Evolutionary conservation across 129 eudicot species (phyloP).

Genomic region (Flaveria brownii): DNA sequence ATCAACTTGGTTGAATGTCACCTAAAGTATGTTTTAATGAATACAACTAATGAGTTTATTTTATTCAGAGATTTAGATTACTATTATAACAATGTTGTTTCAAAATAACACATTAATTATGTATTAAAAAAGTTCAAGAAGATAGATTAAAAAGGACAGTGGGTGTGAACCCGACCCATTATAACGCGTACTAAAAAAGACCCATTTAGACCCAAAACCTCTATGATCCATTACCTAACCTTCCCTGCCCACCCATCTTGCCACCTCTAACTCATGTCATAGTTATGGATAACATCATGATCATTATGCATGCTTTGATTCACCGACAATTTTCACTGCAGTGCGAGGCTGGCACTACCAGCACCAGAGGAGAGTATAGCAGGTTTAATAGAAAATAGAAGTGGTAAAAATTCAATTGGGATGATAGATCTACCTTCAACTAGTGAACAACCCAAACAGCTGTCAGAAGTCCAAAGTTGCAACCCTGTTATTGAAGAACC

Average conservation of each 20-base stretch:
- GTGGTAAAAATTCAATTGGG: conserved; percentile 41
- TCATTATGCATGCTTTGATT: conserved; percentile 10
- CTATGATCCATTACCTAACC: neutral
- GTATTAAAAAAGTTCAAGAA: neutral
- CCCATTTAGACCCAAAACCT: neutral
- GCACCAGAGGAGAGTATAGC: conserved; percentile 75
- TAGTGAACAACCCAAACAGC: conserved; percentile 29
- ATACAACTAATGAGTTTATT: neutral
- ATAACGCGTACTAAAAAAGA: neutral
- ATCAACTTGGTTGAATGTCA: neutral
- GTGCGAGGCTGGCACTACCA: conserved; percentile 92
- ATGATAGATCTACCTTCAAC: conserved; percentile 47
- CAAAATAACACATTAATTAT: neutral
- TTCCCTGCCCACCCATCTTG: too few relatives aligned
- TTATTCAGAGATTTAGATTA: neutral
- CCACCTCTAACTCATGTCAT: neutral
- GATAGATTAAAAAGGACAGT: neutral
- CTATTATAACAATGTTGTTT: neutral
- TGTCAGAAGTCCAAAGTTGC: conserved; percentile 34
- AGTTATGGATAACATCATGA: conserved; percentile 1
- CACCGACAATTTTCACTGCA: conserved; percentile 36
- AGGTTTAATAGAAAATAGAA: conserved; percentile 37
- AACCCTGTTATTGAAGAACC: conserved; percentile 66
- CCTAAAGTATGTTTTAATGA: neutral
- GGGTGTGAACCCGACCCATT: neutral